A percentile compares a stretch with the other conserved stretches of the same genome.
phyloP scores from a whole-genome alignment of 2,329 filamentous ascomycete genomes.

The Apiospora aurea region DNA sequence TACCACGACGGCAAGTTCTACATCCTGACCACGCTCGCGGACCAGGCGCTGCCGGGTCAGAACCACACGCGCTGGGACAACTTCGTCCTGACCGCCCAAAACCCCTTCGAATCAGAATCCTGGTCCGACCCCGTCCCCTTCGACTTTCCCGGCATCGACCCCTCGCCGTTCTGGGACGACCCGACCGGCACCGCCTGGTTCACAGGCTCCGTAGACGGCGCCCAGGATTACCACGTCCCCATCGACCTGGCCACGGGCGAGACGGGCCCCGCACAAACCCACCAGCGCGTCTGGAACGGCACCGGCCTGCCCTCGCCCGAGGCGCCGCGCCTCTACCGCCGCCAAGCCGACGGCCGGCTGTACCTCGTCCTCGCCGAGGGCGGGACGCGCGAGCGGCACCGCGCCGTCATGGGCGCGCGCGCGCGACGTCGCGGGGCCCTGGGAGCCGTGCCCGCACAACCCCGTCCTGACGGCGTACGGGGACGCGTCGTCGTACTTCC shows the following conservation, averaged over 20 bases:
- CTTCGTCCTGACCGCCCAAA: constrained; percentile 41
- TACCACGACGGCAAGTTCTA: constrained; percentile 44
- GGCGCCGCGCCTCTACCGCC: constrained; percentile 49
- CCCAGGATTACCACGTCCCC: constrained; percentile 3
- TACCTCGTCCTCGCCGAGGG: constrained; percentile 52
- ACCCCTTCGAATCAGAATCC: constrained; percentile 27
- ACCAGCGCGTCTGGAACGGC: not conserved
- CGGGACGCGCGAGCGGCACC: constrained; percentile 43
- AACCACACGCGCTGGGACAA: constrained; percentile 35
- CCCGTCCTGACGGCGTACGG: no score
- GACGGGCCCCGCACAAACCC: not conserved
- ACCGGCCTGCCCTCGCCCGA: constrained; percentile 34
- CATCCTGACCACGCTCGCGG: constrained; percentile 39
- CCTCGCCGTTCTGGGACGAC: no score
- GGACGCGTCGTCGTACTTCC: no score
- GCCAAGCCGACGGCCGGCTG: constrained; percentile 43
- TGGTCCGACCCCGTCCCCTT: no score
- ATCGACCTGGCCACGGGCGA: constrained; percentile 23
- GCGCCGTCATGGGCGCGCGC: constrained; percentile 40
- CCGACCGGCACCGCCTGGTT: no score
- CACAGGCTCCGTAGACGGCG: not conserved
- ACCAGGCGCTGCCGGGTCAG: constrained; percentile 33
- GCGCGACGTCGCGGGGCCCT: constrained; percentile 30
- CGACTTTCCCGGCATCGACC: no score
- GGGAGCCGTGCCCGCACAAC: no score